Conservation (phyloP, 2,329 filamentous ascomycete genomes). For the Tolypocladium pustulatum region DNA sequence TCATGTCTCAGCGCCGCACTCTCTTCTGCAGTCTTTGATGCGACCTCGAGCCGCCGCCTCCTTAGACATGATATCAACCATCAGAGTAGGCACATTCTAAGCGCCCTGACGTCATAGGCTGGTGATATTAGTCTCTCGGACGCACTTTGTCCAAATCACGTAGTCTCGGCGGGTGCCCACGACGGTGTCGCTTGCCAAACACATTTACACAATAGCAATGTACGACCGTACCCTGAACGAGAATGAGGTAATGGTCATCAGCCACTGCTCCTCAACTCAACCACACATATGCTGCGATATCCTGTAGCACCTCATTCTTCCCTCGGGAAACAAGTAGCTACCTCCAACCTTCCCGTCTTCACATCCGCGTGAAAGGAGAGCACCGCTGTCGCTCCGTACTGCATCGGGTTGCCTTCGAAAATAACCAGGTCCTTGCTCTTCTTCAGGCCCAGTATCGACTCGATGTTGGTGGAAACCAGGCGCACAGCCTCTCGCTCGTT, state of each 20-base stretch:
- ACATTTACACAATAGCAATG: background rate
- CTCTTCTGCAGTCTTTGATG: too few species aligned
- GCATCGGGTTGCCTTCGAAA: constrained; percentile 30
- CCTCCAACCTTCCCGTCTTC: constrained; percentile 15
- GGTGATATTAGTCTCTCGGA: background rate
- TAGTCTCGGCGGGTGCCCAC: too few species aligned
- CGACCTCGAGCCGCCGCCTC: too few species aligned
- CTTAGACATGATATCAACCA: background rate
- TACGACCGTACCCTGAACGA: too few species aligned
- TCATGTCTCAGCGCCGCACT: too few species aligned
- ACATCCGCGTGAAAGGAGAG: constrained; percentile 21
- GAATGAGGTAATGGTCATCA: too few species aligned
- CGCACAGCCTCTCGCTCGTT: constrained; percentile 13
- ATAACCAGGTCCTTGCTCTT: constrained; percentile 27
- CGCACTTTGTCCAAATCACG: background rate
- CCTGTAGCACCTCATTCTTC: background rate
- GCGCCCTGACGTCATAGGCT: background rate
- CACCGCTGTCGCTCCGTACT: constrained; percentile 27
- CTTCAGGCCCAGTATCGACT: constrained; percentile 27
- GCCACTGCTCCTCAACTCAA: too few species aligned
- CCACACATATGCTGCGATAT: background rate
- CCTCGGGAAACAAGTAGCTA: constrained; percentile 15
- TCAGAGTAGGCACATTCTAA: background rate
- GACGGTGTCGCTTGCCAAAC: background rate
- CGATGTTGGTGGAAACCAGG: constrained; percentile 28